Evolutionary conservation across 495 filamentous ascomycete species (phyloP), one percentile per base, ranked within the genome.

Genomic region (Hyphodiscus hymeniophilus): DNA sequence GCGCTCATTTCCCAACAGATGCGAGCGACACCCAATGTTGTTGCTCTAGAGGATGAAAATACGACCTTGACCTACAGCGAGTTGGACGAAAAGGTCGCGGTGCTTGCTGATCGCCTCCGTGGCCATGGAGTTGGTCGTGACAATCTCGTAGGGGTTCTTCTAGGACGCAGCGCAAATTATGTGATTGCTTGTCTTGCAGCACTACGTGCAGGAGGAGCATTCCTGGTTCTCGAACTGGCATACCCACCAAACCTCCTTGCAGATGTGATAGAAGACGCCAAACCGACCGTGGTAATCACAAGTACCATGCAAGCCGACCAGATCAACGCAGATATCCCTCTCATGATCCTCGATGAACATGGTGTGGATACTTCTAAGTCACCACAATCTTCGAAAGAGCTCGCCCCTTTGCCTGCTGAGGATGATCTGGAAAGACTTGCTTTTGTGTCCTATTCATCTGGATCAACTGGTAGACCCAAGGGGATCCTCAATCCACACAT

Each of bases 401-500:
- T 61, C 3, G 45, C 64, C 7, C 68, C 70, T 15, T 48, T 76
- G 32, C 77, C 77, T 6, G 64, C 67, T 0, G 71, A 77, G 26
- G 69, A 77, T 52, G 81, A 85, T 55, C 52, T 85, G 42, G 80
- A 83, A 53, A 67, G 79, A 16, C 68, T 83, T 26, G 74, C 77
- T 6, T 85, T 84, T 57, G 77, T 82, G 2, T 78, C 76, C 0
- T 85, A 84, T 56, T 80, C 77, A 2, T 81, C 76, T 4, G 80
- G 80, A 12, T 82, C 80, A 0, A 85, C 80, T 0, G 81, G 81
- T 34, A 76, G 76, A 24, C 81, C 81, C 0, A 85, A 84, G 58
- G 81, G 81, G 16, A 85, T 85, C 47, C 76, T 75, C 6, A 84
- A 84, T 53, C 76, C 81, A 2, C 81, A 85, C 51, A 65, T 75